Base-by-base conservation (phyloP, 805 yeast genomes). In the Ogataea methanolica region DNA sequence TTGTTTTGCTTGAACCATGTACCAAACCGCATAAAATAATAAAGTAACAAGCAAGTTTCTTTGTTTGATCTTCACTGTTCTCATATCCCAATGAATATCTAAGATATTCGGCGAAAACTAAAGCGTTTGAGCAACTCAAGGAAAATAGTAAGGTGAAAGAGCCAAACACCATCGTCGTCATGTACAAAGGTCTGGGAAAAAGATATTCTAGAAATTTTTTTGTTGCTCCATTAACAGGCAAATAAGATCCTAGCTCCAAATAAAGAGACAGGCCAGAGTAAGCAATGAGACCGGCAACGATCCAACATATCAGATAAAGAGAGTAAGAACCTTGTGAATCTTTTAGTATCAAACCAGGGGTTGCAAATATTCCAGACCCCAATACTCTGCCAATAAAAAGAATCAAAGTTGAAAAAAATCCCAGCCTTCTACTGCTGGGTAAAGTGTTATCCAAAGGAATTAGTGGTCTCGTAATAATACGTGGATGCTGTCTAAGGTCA, bases 331-430 rank as follows among this genome's bases (percentile, higher is more conserved):
- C 79, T 41, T 86, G 87, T 56, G 79, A 74, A 52, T 81, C 82
- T 33, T 69, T 72, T 53, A 76, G 77, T 38, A 83, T 76, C 6
- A 80, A 77, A 29, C 85, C 76, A 0, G 88, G 83, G 0, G 82
- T 74, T 8, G 88, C 81, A 67, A 84, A 80, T 8, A 84, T 82
- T 0, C 89, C 89, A 1, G 87, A 80, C 0, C 90, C 89, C 11
- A 83, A 64, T 43, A 83, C 83, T 45, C 88, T 66, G 2, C 86
- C 78, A 6, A 83, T 73, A 59, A 82, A 83, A 21, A 83, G 54
- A 9, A 82, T 70, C 36, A 79, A 69, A 0, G 86, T 81, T 11
- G 88, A 80, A 54, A 75, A 82, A 2, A 82, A 56, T 0, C 89
- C 88, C 43, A 83, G 61, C 56, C 36, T 43, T 36, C 62, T 43